These are phyloP conservation scores for Calonectria hawksworthii DNA, from an alignment of 2,329 filamentous ascomycete genomes.

Conservation along the genomic window DNA sequence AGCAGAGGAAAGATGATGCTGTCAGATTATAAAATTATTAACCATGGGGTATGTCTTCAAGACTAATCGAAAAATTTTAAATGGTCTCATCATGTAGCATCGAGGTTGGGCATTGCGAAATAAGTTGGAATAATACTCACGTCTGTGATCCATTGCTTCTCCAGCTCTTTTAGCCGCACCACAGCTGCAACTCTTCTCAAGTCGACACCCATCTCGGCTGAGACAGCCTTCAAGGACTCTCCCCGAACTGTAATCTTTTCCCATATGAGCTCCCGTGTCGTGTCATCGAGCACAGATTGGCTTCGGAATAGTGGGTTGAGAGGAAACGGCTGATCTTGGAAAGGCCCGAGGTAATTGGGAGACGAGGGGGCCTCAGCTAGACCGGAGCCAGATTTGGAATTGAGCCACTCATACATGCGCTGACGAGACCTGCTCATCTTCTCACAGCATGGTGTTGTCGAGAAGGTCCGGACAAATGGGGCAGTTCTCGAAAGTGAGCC, in stretches of 20 bases:
- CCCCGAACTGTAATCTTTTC: conserved; percentile 74
- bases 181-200: conserved; percentile 89
- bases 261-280: conserved; percentile 81
- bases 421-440: conserved; percentile 55
- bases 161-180: conserved; percentile 86
- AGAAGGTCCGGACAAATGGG: conserved; percentile 52
- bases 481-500: conserved; percentile 32
- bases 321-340: conserved; percentile 75
- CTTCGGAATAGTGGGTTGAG: conserved; percentile 79
- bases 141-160: conserved; percentile 81
- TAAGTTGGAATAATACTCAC: conserved; percentile 66
- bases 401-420: conserved; percentile 57
- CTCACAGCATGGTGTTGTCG: conserved; percentile 54
- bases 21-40: conserved; percentile 65
- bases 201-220: conserved; percentile 82
- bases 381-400: conserved; percentile 41
- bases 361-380: conserved; percentile 43
- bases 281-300: conserved; percentile 80
- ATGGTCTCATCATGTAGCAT: conserved; percentile 70
- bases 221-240: conserved; percentile 81
- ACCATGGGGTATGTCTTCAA: conserved; percentile 95
- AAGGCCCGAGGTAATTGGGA: conserved; percentile 55
- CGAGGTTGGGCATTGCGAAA: neutral
- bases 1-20: conserved; percentile 26
- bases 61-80: conserved; percentile 97